Evolutionary conservation across 768 basidiomycete genomes (phyloP), one percentile per base, ranked within the genome.

Genomic region (Coprinopsis cinerea): DNA sequence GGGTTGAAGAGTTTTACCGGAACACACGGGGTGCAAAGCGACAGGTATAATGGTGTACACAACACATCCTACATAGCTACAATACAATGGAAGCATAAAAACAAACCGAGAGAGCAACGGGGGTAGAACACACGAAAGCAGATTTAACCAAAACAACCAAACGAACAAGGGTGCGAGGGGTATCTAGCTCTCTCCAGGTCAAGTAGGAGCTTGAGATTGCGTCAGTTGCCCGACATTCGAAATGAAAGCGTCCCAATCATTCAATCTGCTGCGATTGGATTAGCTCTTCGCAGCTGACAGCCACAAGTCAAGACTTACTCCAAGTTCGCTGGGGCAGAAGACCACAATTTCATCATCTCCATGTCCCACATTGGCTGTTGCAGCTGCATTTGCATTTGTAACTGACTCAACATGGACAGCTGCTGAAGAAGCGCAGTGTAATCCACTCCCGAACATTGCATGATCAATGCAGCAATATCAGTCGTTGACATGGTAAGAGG

Each of bases 291-390:
- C n/a, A 34, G 9, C 30, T 9, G n/a, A 9, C 9, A 9, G 30
- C 9, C n/a, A 34, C 30, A 40, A 37, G 49, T 26, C 18, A 44
- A 32, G 3, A 67, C 81, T 56, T 57, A 85, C 83, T 80, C 79
- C 48, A 81, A 82, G 17, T 75, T 73, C 11, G 72, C 71, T 13
- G 81, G 81, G 20, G 81, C 78, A 44, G 67, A 71, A 10, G 79
- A 78, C 83, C 82, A 85, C 76, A 83, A 79, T 13, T 71, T 69
- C 55, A 82, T 71, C 39, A 75, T 75, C 48, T 78, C 76, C 48
- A 67, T 64, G 54, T 82, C 75, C 60, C 74, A 64, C 28, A 64
- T 47, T 14, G 63, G 61, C 27, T 61, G 57, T 22, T 63, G 55
- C 22, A 60, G 57, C 1, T 32, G 30, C 30, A 7, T 7, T 32